A percentile compares a stretch with the other conserved stretches of the same genome.
Evolutionary conservation across 306 rosid species (phyloP).

Genomic region (Lathyrus aphaca): DNA sequence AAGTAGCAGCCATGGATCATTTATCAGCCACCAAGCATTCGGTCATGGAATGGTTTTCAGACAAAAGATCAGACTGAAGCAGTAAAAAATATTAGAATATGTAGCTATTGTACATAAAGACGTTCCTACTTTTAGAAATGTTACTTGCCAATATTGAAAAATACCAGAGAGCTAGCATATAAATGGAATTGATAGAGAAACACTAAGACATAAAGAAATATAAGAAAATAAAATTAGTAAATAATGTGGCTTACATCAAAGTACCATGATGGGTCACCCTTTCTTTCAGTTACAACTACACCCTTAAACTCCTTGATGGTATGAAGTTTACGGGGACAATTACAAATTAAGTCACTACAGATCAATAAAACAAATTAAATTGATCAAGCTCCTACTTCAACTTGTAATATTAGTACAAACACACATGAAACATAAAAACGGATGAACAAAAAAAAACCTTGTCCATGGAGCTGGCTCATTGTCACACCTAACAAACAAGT

Average conservation of each 20-base stretch:
- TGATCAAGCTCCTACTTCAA: neutral
- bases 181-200: no score
- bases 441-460: slow-evolving; percentile 39
- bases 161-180: no score
- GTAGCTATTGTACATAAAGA: no score
- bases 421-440: neutral
- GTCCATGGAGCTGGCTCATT: slow-evolving; percentile 91
- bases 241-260: slow-evolving; percentile 55
- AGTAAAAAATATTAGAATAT: no score
- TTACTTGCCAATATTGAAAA: no score
- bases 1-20: no score
- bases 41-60: no score
- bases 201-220: neutral
- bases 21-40: no score
- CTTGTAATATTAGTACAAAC: neutral
- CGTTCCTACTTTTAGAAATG: no score
- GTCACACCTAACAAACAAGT: slow-evolving; percentile 79
- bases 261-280: slow-evolving; percentile 65
- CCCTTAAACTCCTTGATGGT: slow-evolving; percentile 52
- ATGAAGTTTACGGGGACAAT: slow-evolving; percentile 65
- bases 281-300: slow-evolving; percentile 56
- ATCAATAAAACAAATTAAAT: slow-evolving; percentile 23
- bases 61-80: no score
- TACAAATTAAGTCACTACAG: slow-evolving; percentile 67
- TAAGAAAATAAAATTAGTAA: neutral